phyloP scores from a whole-genome alignment of 176 grass and related monocot species.

The Zoysia japonica region DNA sequence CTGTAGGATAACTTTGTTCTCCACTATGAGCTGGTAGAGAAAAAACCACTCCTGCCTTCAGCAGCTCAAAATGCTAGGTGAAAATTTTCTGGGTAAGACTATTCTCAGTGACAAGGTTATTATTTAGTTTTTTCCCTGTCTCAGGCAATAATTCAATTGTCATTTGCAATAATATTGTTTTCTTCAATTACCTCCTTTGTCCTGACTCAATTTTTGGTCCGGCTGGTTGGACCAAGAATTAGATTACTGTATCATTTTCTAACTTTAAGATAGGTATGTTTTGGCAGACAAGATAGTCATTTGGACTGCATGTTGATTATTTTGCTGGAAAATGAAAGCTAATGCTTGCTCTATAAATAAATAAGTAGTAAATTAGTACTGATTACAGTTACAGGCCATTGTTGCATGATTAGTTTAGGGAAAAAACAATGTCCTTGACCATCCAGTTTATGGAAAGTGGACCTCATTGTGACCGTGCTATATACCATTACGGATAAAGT shows the following conservation, averaged over 20 bases:
- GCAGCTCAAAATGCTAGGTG: conserved; percentile 54
- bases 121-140: neutral
- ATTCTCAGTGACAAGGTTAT: neutral
- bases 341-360: neutral
- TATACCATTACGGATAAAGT: neutral
- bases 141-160: neutral
- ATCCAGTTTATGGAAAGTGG: neutral
- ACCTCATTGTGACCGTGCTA: neutral
- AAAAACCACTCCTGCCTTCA: conserved; percentile 62
- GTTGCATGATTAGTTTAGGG: neutral
- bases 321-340: conserved; percentile 9
- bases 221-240: conserved; percentile 12
- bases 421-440: neutral
- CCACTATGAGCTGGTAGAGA: conserved; percentile 78
- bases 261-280: conserved; percentile 35
- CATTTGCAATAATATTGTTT: conserved; percentile 30
- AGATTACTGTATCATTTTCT: neutral
- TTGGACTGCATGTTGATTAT: neutral
- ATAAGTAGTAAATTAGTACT: neutral
- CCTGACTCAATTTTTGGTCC: conserved; percentile 38
- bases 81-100: conserved; percentile 53
- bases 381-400: neutral
- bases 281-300: neutral
- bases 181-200: conserved; percentile 29
- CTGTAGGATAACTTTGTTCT: conserved; percentile 89